Evolutionary conservation across 2,329 filamentous ascomycete genomes (phyloP).

Genomic region (Cordyceps cicadae): DNA sequence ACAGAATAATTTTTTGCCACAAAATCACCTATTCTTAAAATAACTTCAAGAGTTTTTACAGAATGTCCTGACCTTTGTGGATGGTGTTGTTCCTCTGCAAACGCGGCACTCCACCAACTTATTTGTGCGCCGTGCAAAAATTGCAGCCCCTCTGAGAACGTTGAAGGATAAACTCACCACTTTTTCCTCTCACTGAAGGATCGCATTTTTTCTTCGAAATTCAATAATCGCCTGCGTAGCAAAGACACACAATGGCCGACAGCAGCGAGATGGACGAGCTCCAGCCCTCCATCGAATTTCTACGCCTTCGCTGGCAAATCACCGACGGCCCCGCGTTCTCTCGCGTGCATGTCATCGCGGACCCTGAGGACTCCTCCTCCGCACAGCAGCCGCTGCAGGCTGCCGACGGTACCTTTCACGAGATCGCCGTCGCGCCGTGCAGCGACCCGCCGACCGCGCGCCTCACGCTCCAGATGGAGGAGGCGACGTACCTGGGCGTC

Average conservation of each 20-base stretch:
- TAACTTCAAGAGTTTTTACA: too few relatives aligned
- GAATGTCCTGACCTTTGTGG: neutral
- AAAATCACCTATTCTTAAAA: too few relatives aligned
- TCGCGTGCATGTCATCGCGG: neutral
- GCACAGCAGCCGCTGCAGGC: neutral
- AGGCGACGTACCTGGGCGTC: constrained; percentile 1
- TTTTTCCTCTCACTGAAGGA: neutral
- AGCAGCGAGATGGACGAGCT: neutral
- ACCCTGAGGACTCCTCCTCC: constrained; percentile 4
- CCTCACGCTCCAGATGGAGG: neutral
- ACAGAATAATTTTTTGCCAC: too few relatives aligned
- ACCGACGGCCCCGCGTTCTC: neutral
- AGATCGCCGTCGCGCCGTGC: neutral
- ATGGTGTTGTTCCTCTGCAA: neutral
- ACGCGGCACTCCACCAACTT: neutral
- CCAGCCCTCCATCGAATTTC: neutral
- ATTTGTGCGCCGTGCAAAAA: neutral
- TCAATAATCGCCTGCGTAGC: neutral
- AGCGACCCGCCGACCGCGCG: neutral
- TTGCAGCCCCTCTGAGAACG: neutral
- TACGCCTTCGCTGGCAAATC: constrained; percentile 8
- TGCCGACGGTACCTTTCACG: neutral
- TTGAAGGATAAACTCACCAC: neutral
- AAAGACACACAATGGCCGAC: neutral
- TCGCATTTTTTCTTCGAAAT: neutral